Base-by-base conservation (phyloP, 345 rosid genomes). In the Mangifera indica region DNA sequence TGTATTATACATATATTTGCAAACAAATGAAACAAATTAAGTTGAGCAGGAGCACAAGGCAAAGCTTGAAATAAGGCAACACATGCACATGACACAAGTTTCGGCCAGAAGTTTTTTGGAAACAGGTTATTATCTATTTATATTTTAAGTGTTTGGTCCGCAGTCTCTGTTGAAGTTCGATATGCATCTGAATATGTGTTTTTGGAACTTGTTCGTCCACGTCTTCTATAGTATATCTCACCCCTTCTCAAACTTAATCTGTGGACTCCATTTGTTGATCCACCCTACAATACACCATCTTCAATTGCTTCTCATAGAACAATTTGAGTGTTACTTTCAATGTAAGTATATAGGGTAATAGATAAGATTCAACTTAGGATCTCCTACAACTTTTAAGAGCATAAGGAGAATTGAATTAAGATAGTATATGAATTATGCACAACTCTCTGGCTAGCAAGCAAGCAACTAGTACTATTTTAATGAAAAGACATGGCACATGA, bases 181-280 rank as follows among this genome's bases (percentile, higher is more conserved):
- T 11, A 52, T 67, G 71, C 8, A 53, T 4, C 21, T 52, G 44
- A 9, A 10, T 49, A 15, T 4, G 53, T 69, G 24, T 57, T 1
- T 24, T 57, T 69, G 63, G 72, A 57, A 42, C 40, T 44, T 56
- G 54, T 24, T 58, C n/a, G 54, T 25, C 55, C 73, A 45, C 26
- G 45, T 58, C 42, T 13, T 5, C 12, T n/a, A 53, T 21, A 2
- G 12, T 1, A 54, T 2, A 2, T 37, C 7, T 37, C 7, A 4
- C 40, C 40, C 40, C 40, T 37, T 37, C 40, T 37, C 40, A 37
- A 37, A 32, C 37, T 32, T 32, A 66, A 7, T 67, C 2, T 53
- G 20, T 2, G 60, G 49, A 12, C 29, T 20, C 3, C 17, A 40
- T 21, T 29, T 29, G 3, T 29, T 29, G 2, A 29, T 29, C 32